Evolutionary conservation across 208 protist species (phyloP), one percentile per base, ranked within the genome.

Genomic region (Acanthamoeba castellanii): DNA sequence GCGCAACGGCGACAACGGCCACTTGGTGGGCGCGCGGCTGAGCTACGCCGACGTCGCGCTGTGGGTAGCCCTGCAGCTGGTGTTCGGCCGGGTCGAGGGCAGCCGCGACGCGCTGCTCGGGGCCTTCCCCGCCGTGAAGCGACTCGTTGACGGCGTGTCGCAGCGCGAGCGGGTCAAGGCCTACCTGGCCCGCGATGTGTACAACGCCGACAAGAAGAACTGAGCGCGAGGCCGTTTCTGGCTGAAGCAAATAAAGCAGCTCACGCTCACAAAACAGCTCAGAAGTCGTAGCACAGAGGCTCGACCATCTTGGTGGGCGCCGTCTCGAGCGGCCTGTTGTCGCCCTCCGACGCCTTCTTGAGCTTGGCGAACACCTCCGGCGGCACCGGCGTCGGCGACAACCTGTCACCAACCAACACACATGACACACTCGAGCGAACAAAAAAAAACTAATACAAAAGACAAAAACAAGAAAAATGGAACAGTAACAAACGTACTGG

Each of bases 301-400:
- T 92, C 85, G 55, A 66, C 34, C 85, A 92, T 92, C 85, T 92
- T 92, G 16, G 85, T 92, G 85, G 85, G 85, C 2, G 85, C 52
- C 6, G 61, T 72, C 32, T 92, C 85, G 30, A 92, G 27, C 27
- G 85, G 59, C 30, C 42, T 27, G 37, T 37, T 70, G 85, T 92
- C 85, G 27, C 59, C 85, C 85, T 92, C 85, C 1, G 85, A 66
- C 7, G 61, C 59, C 59, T 72, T 92, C 85, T 92, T 92, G 55
- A 74, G 45, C 61, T 92, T 92, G 85, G 57, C 32, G 22, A 92
- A 70, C 34, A 92, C 85, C 30, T 66, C 52, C 7, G 20, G 14
- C 45, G 85, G 61, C 52, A 92, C 85, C 9, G 57, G 85, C 0
- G 85, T 74, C 3, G 85, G 85, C 47, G 85, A 92, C 30, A 92